phyloP scores from a whole-genome alignment of 2,329 filamentous ascomycete species.

The Cladosporium sp. region DNA sequence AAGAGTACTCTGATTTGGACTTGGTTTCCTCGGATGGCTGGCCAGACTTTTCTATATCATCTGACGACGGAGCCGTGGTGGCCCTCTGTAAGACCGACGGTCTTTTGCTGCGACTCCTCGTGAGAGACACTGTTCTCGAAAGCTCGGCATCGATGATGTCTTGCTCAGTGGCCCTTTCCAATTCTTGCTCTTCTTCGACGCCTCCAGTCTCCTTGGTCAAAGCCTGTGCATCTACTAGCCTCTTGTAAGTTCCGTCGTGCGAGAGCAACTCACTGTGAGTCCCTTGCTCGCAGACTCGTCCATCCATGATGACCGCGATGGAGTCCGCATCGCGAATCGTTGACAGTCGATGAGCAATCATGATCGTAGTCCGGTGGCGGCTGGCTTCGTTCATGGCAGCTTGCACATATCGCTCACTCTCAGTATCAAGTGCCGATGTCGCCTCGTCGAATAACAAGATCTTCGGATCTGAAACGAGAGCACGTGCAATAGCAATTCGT shows the following conservation, averaged over 20 bases:
- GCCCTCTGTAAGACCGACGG: background rate
- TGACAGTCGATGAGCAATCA: slow-evolving; percentile 72
- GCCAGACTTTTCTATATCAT: background rate
- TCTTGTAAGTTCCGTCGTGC: slow-evolving; percentile 40
- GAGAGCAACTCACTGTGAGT: slow-evolving; percentile 67
- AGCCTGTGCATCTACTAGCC: slow-evolving; percentile 33
- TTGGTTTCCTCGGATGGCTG: slow-evolving; percentile 13
- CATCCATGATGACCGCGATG: slow-evolving; percentile 71
- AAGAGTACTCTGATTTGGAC: slow-evolving; percentile 32
- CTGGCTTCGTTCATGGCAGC: slow-evolving; percentile 55
- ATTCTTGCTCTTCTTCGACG: slow-evolving; percentile 10
- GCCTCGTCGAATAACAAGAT: slow-evolving; percentile 74
- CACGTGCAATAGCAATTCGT: slow-evolving; percentile 70
- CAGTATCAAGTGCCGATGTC: slow-evolving; percentile 63
- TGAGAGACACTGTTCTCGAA: background rate
- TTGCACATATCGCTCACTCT: slow-evolving; percentile 45
- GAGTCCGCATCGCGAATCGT: slow-evolving; percentile 74
- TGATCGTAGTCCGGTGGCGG: slow-evolving; percentile 64
- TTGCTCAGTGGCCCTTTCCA: slow-evolving; percentile 24
- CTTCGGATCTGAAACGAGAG: slow-evolving; percentile 61
- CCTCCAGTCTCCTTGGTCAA: slow-evolving; percentile 15
- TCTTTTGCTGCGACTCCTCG: background rate
- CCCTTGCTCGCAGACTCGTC: slow-evolving; percentile 67
- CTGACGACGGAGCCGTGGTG: background rate
- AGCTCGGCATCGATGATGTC: slow-evolving; percentile 29